Conservation (phyloP, 208 protist genomes). For the Plasmodiophora brassicae region DNA sequence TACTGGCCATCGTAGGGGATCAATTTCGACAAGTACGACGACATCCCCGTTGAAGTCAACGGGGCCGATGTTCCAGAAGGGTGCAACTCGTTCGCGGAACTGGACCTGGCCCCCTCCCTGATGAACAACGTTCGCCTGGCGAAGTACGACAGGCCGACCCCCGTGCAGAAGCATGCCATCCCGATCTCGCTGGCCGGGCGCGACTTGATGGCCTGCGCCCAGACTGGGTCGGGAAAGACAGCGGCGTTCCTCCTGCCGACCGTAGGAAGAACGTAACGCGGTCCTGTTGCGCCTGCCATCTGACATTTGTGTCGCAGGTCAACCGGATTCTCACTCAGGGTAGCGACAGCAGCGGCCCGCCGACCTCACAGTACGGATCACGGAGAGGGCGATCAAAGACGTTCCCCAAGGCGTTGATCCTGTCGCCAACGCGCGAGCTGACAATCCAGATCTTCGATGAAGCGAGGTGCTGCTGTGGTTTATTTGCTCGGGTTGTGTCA, state of each 20-base stretch:
- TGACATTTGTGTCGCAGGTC: not conserved
- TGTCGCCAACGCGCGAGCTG: constrained; percentile 87
- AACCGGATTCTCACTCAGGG: not conserved
- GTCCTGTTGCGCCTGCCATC: not conserved
- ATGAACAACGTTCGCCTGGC: constrained; percentile 83
- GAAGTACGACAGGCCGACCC: constrained; percentile 91
- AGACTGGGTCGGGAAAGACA: constrained; percentile 97
- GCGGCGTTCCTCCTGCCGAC: constrained; percentile 92
- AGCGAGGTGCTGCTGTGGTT: constrained; percentile 67
- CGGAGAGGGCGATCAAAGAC: constrained; percentile 60
- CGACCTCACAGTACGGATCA: not conserved
- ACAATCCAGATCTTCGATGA: constrained; percentile 88
- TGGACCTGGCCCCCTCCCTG: constrained; percentile 76
- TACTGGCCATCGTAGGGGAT: constrained; percentile 58
- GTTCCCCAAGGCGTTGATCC: constrained; percentile 74
- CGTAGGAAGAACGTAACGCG: not conserved
- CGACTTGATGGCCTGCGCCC: constrained; percentile 97
- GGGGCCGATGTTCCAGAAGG: constrained; percentile 59
- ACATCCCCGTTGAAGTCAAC: constrained; percentile 75
- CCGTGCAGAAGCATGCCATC: constrained; percentile 95
- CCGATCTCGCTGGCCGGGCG: constrained; percentile 79
- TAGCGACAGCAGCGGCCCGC: constrained; percentile 51
- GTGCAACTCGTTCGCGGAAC: constrained; percentile 66
- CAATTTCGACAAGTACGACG: constrained; percentile 83
- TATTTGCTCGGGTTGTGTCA: not conserved